phyloP scores from a whole-genome alignment of 1,139 yeast genomes.

The Taphrina wiesneri region DNA sequence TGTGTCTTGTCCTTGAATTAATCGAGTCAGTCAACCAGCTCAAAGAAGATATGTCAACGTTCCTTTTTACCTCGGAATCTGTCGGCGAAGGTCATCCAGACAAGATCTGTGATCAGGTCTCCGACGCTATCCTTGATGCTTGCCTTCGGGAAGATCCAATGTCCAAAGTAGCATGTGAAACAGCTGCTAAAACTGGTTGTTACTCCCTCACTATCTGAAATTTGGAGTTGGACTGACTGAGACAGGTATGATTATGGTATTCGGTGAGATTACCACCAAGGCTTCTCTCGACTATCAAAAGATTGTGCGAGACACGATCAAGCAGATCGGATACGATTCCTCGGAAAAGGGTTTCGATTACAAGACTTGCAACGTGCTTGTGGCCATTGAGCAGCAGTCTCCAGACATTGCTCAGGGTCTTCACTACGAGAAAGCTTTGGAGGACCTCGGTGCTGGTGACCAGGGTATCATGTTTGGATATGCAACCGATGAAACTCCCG shows the following conservation, averaged over 20 bases:
- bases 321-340: conserved; percentile 96
- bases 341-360: conserved; percentile 97
- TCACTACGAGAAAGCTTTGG: conserved; percentile 94
- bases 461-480: conserved; percentile 99
- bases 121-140: conserved; percentile 97
- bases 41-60: conserved; percentile 33
- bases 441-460: conserved; percentile 99
- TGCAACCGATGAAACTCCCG: conserved; percentile 98
- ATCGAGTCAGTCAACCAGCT: background rate
- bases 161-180: conserved; percentile 98
- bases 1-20: background rate
- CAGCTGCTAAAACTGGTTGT: conserved; percentile 87
- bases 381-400: conserved; percentile 98
- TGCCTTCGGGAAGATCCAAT: conserved; percentile 93
- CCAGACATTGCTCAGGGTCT: conserved; percentile 99
- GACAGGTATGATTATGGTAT: conserved; percentile 84
- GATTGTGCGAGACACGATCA: conserved; percentile 95
- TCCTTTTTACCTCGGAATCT: conserved; percentile 37
- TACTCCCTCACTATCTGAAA: conserved; percentile 44
- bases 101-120: conserved; percentile 92
- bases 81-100: conserved; percentile 38
- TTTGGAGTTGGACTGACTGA: background rate
- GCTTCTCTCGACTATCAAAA: conserved; percentile 95
- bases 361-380: conserved; percentile 98
- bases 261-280: conserved; percentile 98